Evolutionary conservation across 257 asterid species (phyloP), one percentile per base, ranked within the genome.

Genomic region (Rehmannia glutinosa): DNA sequence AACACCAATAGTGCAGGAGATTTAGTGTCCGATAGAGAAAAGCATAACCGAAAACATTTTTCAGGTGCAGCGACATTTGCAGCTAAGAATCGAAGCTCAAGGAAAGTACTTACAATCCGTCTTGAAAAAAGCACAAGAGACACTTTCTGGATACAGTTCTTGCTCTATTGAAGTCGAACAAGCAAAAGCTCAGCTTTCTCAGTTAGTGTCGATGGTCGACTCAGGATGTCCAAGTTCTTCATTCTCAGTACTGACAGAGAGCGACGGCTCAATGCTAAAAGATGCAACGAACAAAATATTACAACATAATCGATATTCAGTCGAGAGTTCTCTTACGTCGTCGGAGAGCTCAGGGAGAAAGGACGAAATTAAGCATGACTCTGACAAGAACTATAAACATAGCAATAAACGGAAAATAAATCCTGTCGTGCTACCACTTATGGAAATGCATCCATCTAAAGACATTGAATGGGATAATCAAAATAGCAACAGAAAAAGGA

Each of bases 61-160:
- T 39, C 80, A 91, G 98, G 98, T 93, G 54, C 98, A 93, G 73
- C 84, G 80, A 42, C 97, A 82, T 78, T 53, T 93, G 77, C 98
- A 88, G 77, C 73, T 87, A 69, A 69, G 97, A 60, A 93, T 93
- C 49, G 98, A 90, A 80, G 94, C 98, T 8, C 98, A 93, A 72
- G 97, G 98, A 16, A 93, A 84, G 68, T 93, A 93, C 69, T 62
- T 93, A 50, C 98, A 93, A 59, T 80, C 96, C n/a, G 94, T 93
- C 28, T 32, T 93, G 78, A 81, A 67, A 66, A 93, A 85, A 68
- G 98, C 98, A 19, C 88, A 90, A 25, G 90, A 90, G 45, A 85
- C 98, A 8, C 83, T 93, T 9, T 81, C 94, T 10, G 86, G 81
- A 45, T 92, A 90, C 35, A 65, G 81, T 54, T 64, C 90, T 4